Percentiles rank a stretch among this genome's conserved stretches.
Conservation (phyloP, 1,139 yeast genomes). For the Geotrichum carabidarum region DNA sequence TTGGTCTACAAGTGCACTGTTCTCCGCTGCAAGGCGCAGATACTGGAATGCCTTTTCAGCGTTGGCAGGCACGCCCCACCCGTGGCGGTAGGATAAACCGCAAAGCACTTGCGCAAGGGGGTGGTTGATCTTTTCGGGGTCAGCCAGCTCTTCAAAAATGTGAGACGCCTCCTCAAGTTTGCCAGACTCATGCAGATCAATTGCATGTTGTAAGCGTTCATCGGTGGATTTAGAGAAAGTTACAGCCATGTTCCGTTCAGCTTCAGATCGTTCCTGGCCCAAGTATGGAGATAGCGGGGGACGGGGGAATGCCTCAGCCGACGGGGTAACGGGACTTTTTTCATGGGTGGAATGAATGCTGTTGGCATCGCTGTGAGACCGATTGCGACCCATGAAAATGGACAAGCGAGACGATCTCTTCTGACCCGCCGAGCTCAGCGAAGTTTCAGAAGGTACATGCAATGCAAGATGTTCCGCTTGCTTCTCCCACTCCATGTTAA, state of each 20-base stretch:
- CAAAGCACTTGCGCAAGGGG: constrained; percentile 35
- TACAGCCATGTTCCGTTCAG: constrained; percentile 13
- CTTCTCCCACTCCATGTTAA: constrained; percentile 12
- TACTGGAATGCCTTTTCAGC: constrained; percentile 30
- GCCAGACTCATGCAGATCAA: constrained; percentile 33
- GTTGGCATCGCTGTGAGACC: constrained; percentile 15
- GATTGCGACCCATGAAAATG: constrained; percentile 11
- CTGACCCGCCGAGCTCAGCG: background rate
- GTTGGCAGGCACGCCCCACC: constrained; percentile 34
- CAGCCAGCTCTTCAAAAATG: constrained; percentile 28
- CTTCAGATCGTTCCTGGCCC: constrained; percentile 10
- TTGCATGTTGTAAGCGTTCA: constrained; percentile 29
- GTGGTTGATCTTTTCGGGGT: constrained; percentile 26
- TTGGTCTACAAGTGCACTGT: constrained; percentile 28
- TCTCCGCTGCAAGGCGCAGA: constrained; percentile 31
- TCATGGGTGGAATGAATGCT: constrained; percentile 1
- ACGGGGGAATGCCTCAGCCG: background rate
- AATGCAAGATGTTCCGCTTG: constrained; percentile 14
- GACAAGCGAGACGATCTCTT: constrained; percentile 9
- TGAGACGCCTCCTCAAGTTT: constrained; percentile 26
- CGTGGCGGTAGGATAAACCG: constrained; percentile 36
- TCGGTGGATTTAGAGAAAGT: constrained; percentile 24
- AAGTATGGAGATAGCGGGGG: constrained; percentile 10
- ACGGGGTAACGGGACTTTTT: background rate
- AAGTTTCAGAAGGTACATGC: constrained; percentile 3